These are phyloP conservation scores for Lactifluus subvellereus DNA, from an alignment of 768 basidiomycete species.

Conservation along the genomic window DNA sequence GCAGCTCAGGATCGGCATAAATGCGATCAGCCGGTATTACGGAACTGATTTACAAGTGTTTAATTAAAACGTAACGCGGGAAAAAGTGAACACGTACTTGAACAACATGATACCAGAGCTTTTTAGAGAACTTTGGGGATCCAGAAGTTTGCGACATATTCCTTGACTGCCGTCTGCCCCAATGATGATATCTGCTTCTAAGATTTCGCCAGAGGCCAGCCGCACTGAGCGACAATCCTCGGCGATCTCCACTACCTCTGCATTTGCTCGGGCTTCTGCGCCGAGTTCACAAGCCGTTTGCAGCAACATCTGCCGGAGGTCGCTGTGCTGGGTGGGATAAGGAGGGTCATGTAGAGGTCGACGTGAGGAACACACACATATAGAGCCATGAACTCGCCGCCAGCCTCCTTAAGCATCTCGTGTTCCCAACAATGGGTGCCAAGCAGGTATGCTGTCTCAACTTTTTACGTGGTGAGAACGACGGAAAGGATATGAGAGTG, in stretches of 20 bases:
- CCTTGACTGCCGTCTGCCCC: constrained; percentile 35
- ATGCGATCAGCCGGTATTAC: constrained; percentile 21
- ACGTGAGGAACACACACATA: constrained; percentile 25
- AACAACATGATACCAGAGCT: constrained; percentile 28
- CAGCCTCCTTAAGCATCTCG: constrained; percentile 29
- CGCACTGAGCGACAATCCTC: constrained; percentile 27
- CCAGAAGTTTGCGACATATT: constrained; percentile 20
- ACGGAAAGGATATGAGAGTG: not conserved
- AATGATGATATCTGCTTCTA: constrained; percentile 33
- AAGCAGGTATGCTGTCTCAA: constrained; percentile 25
- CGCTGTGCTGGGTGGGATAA: constrained; percentile 28
- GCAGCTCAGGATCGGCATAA: constrained; percentile 19
- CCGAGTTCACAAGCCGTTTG: constrained; percentile 29
- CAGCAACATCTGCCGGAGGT: constrained; percentile 32
- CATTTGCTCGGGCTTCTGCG: constrained; percentile 27
- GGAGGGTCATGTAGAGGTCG: not conserved
- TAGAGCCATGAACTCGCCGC: constrained; percentile 31
- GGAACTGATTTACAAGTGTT: constrained; percentile 6
- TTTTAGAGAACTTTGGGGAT: constrained; percentile 16
- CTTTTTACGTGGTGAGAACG: not conserved
- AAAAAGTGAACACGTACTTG: constrained; percentile 25
- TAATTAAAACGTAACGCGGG: not conserved
- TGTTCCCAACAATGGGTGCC: constrained; percentile 31
- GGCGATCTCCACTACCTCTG: constrained; percentile 29
- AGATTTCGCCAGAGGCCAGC: constrained; percentile 30